Evolutionary conservation across 1,139 yeast species (phyloP).

Genomic region (Protomyces pachydermus): DNA sequence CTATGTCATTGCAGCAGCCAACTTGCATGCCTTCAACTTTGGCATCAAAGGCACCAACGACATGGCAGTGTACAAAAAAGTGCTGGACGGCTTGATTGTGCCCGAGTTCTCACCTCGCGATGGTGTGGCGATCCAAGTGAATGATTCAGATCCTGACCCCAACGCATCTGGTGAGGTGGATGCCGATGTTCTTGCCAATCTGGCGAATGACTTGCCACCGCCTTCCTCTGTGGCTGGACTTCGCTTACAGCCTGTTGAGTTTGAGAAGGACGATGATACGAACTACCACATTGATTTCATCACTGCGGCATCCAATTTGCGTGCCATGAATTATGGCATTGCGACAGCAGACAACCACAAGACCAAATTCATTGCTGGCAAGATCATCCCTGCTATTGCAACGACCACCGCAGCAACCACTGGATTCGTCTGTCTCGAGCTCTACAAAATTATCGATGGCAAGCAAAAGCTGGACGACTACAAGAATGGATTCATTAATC

Average conservation of each 20-base stretch:
- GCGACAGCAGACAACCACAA: slow-evolving; percentile 63
- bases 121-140: slow-evolving; percentile 76
- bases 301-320: slow-evolving; percentile 91
- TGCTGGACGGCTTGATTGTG: slow-evolving; percentile 53
- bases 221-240: slow-evolving; percentile 87
- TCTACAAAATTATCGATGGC: slow-evolving; percentile 78
- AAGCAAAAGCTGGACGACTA: slow-evolving; percentile 70
- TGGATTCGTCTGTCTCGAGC: slow-evolving; percentile 86
- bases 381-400: slow-evolving; percentile 77
- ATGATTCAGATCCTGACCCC: slow-evolving; percentile 83
- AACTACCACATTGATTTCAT: slow-evolving; percentile 96
- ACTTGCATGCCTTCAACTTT: slow-evolving; percentile 80
- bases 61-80: slow-evolving; percentile 45
- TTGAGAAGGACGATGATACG: slow-evolving; percentile 95
- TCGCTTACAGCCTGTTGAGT: slow-evolving; percentile 78
- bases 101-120: slow-evolving; percentile 68
- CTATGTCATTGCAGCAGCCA: slow-evolving; percentile 84
- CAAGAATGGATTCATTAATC: slow-evolving; percentile 88
- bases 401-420: slow-evolving; percentile 96
- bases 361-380: slow-evolving; percentile 68
- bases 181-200: slow-evolving; percentile 47
- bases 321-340: slow-evolving; percentile 87
- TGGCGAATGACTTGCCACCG: slow-evolving; percentile 77
- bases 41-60: slow-evolving; percentile 58
- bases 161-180: slow-evolving; percentile 54